These are phyloP conservation scores for Andrographis paniculata DNA, from an alignment of 305 asterid species.

Conservation along the genomic window DNA sequence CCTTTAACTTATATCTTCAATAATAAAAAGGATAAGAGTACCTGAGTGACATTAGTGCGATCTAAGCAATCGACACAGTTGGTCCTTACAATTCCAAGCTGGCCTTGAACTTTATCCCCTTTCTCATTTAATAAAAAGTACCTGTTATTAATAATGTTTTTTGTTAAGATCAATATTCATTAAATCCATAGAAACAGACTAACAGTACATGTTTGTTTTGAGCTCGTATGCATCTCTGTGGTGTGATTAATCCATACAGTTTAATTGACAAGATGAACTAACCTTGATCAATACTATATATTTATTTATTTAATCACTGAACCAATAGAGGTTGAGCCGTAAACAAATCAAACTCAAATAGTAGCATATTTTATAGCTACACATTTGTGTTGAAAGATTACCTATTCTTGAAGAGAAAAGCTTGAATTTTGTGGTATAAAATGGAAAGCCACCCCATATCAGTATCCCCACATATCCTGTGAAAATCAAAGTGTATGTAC, in stretches of 20 bases:
- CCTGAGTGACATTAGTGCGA: conserved; percentile 98
- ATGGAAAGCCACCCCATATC: conserved; percentile 81
- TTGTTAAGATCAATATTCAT: too few relatives aligned
- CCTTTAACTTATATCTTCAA: not conserved
- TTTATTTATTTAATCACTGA: too few relatives aligned
- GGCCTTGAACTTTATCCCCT: conserved; percentile 73
- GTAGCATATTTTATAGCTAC: not conserved
- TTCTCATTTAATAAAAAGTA: conserved; percentile 69
- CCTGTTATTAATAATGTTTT: conserved; percentile 47
- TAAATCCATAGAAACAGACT: too few relatives aligned
- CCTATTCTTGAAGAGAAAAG: conserved; percentile 74
- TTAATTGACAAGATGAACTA: too few relatives aligned
- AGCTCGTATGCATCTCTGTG: too few relatives aligned
- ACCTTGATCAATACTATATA: too few relatives aligned
- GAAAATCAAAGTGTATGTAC: conserved; percentile 94
- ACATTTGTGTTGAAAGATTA: conserved; percentile 8
- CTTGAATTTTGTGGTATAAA: conserved; percentile 72
- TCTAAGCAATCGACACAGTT: conserved; percentile 94
- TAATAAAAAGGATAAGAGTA: conserved; percentile 12
- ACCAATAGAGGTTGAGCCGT: too few relatives aligned
- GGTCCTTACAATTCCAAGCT: conserved; percentile 79
- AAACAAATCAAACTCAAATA: conserved; percentile 10
- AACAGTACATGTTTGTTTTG: too few relatives aligned
- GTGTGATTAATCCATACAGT: too few relatives aligned
- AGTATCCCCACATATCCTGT: conserved; percentile 81